Base-by-base conservation (phyloP, 768 basidiomycete species). In the Ramaria sp. region DNA sequence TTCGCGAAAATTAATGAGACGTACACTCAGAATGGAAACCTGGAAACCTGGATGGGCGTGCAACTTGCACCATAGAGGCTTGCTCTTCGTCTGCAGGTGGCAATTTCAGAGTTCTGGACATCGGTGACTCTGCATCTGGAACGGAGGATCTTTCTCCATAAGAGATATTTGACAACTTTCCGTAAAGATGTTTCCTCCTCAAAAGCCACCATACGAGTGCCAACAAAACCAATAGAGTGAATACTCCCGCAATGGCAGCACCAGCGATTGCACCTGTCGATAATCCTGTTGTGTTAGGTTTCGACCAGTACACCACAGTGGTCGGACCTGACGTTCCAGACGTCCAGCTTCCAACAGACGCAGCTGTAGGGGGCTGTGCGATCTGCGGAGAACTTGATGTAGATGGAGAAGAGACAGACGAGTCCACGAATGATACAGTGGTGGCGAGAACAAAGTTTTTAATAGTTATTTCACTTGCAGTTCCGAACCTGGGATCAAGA, bases 241-340 rank as follows among this genome's bases (percentile, higher is more conserved):
- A 34, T n/a, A 13, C 2, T 16, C 30, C 48, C 9, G 48, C 28
- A 34, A 50, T 9, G 16, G 32, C 28, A 3, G 6, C 24, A 15
- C 48, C 48, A 20, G 36, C 48, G 34, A 50, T 32, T 7, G 32
- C 48, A 24, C 48, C 32, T 28, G 1, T 50, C 12, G 48, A 34
- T 12, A 50, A 37, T n/a, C 24, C 27, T 1, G 13, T 8, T 32
- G 48, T 10, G 7, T 37, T 36, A 10, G 48, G 12, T 22, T 15
- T 18, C 13, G 48, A 34, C 48, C 48, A 50, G 24, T 50, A 50
- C 10, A 32, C 48, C 1, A 32, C 48, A 37, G 28, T 20, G 3
- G 48, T 32, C 10, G 47, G 28, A 34, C 3, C 13, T 48, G 88
- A 85, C 57, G 73, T 90, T n/a, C 7, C 22, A 24, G 47, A n/a